Base-by-base conservation (phyloP, 2,329 filamentous ascomycete species). In the Zalaria sp. region DNA sequence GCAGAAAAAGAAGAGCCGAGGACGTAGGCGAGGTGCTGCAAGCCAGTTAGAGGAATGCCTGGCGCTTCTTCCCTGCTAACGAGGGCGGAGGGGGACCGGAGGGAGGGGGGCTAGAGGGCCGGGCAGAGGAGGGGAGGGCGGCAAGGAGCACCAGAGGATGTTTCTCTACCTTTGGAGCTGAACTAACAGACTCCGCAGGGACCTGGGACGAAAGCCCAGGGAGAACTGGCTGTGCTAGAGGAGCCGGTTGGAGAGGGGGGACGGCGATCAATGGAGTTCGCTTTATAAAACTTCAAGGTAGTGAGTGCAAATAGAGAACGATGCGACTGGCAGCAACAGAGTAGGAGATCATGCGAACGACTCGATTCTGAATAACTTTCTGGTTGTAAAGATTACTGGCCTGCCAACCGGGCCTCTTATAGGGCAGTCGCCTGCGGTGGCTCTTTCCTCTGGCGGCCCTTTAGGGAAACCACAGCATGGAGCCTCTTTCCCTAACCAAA, bases 151-250 rank as follows among this genome's bases (percentile, higher is more conserved):
- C 18, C 18, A 18, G 18, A 79, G 79, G 60, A 65, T 78, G 43
- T 75, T 75, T 0, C 55, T 79, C 57, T 79, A 79, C 58, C 75
- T 79, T 46, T 79, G 75, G 75, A 77, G 70, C 56, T 78, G 73
- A 73, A 71, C 68, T 54, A 69, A 74, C 57, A 38, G 41, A n/a
- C 18, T 18, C 18, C 18, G 18, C 18, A 18, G 18, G 18, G 18
- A 18, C 18, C 2, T 18, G 18, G 45, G 45, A 7, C 42, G 40
- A 26, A 32, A 40, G 8, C n/a, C 28, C 6, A 35, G 10, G 18
- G 7, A 18, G 18, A 18, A 18, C 34, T 3, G 11, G 28, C 5
- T 9, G 6, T 4, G 31, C 34, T 8, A 25, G 26, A 25, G 36
- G 8, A 25, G 7, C 36, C n/a, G 36, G 31, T 34, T 8, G 8